phyloP scores from a whole-genome alignment of 2,329 filamentous ascomycete genomes.

The Colletotrichum brevisporum region DNA sequence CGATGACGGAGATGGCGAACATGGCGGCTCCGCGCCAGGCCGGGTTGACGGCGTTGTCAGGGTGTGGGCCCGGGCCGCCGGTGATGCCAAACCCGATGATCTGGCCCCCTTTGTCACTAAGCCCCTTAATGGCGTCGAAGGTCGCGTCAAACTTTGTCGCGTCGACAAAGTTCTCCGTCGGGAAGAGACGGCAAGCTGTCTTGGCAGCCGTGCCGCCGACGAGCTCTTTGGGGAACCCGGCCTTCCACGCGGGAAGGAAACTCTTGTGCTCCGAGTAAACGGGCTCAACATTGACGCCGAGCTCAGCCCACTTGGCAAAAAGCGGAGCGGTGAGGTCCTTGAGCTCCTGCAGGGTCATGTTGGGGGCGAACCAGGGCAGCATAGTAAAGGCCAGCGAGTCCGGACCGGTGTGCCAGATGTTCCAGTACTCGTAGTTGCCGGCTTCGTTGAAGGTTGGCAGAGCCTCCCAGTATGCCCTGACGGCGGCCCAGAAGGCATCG shows the following conservation, averaged over 20 bases:
- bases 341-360: conserved; percentile 50
- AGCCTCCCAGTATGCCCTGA: conserved; percentile 43
- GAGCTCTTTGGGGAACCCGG: conserved; percentile 44
- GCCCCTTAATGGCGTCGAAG: conserved; percentile 53
- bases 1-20: conserved; percentile 48
- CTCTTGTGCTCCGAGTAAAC: conserved; percentile 44
- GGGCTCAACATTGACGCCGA: conserved; percentile 48
- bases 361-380: conserved; percentile 47
- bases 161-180: conserved; percentile 22
- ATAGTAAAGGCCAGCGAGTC: conserved; percentile 45
- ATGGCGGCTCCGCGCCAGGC: conserved; percentile 60
- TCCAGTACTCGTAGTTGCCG: conserved; percentile 45
- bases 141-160: conserved; percentile 48
- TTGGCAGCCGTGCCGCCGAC: conserved; percentile 23
- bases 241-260: conserved; percentile 46
- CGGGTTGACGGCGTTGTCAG: conserved; percentile 55
- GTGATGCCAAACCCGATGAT: conserved; percentile 58
- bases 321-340: conserved; percentile 52
- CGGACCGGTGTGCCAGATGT: conserved; percentile 47
- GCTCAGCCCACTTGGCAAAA: conserved; percentile 47
- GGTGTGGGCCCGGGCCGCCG: conserved; percentile 46
- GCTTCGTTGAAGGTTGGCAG: conserved; percentile 43
- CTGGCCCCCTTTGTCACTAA: conserved; percentile 56
- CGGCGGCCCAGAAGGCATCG: conserved; percentile 47
- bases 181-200: conserved; percentile 32